Percentiles rank a stretch among this genome's conserved stretches.
Evolutionary conservation across 352 stramenopile species (phyloP).

Genomic region (Pythium volutum): DNA sequence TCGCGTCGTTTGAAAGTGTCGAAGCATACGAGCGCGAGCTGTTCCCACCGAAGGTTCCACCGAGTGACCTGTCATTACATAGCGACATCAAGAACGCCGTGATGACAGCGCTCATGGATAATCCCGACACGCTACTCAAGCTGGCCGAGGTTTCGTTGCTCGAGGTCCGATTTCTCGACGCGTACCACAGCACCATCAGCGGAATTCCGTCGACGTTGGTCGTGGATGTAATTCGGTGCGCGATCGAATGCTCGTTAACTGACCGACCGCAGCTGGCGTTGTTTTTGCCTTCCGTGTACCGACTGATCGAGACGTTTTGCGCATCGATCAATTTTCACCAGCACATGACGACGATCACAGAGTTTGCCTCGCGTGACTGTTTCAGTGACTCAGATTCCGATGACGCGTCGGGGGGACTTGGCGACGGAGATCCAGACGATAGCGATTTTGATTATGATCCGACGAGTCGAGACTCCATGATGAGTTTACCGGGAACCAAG

Average conservation of each 20-base stretch:
- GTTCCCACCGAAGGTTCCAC: conserved; percentile 47
- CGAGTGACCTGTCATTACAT: conserved; percentile 53
- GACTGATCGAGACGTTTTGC: conserved; percentile 55
- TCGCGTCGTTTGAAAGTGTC: conserved; percentile 75
- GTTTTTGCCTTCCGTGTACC: conserved; percentile 49
- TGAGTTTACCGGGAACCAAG: neutral
- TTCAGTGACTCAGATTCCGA: conserved; percentile 79
- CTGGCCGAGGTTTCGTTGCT: conserved; percentile 55
- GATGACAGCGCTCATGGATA: conserved; percentile 47
- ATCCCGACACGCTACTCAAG: conserved; percentile 39
- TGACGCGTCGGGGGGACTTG: conserved; percentile 44
- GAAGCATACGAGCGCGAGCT: conserved; percentile 66
- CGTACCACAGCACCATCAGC: conserved; percentile 38
- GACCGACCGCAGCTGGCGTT: conserved; percentile 40
- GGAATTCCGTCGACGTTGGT: conserved; percentile 52
- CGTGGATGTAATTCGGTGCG: conserved; percentile 52
- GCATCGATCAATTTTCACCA: conserved; percentile 76
- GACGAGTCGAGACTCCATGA: conserved; percentile 4
- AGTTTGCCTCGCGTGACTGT: conserved; percentile 68
- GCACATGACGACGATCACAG: conserved; percentile 67
- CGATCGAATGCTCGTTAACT: conserved; percentile 47
- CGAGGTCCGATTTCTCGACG: conserved; percentile 66
- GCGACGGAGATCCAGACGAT: conserved; percentile 28
- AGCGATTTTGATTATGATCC: conserved; percentile 16
- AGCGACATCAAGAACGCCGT: conserved; percentile 52